Conservation (phyloP, 306 rosid species). For the Inga laurina region DNA sequence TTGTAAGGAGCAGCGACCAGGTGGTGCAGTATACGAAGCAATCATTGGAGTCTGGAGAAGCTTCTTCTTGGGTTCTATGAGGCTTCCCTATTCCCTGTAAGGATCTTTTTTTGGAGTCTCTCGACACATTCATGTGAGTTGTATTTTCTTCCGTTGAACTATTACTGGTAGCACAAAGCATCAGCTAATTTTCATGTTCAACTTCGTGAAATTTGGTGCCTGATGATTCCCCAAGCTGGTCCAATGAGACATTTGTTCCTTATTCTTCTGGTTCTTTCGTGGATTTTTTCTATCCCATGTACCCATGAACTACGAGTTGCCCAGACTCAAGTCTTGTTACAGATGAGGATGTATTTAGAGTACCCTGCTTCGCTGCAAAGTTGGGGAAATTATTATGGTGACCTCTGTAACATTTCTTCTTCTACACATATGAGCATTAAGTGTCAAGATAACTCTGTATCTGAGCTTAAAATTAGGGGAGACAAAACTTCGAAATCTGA, state of each 20-base stretch:
- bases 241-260: slow-evolving; percentile 46
- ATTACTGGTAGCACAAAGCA: neutral
- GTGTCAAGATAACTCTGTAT: slow-evolving; percentile 56
- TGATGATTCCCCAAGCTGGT: slow-evolving; percentile 19
- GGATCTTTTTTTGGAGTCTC: slow-evolving; percentile 19
- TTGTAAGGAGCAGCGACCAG: neutral
- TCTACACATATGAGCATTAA: slow-evolving; percentile 51
- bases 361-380: slow-evolving; percentile 55
- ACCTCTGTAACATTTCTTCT: slow-evolving; percentile 54
- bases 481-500: slow-evolving; percentile 48
- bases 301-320: slow-evolving; percentile 49
- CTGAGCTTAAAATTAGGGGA: slow-evolving; percentile 74
- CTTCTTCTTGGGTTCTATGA: neutral
- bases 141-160: neutral
- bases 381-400: slow-evolving; percentile 52
- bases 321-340: slow-evolving; percentile 61
- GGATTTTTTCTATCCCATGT: slow-evolving; percentile 47
- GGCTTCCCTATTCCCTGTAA: neutral
- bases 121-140: slow-evolving; percentile 11
- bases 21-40: slow-evolving; percentile 18
- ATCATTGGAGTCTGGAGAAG: neutral
- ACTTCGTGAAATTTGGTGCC: slow-evolving; percentile 26
- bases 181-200: slow-evolving; percentile 1
- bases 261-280: slow-evolving; percentile 39
- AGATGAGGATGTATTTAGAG: slow-evolving; percentile 65